These are phyloP conservation scores for Mortierella sp. DNA, from an alignment of 371 early-diverging fungal species.

Conservation along the genomic window DNA sequence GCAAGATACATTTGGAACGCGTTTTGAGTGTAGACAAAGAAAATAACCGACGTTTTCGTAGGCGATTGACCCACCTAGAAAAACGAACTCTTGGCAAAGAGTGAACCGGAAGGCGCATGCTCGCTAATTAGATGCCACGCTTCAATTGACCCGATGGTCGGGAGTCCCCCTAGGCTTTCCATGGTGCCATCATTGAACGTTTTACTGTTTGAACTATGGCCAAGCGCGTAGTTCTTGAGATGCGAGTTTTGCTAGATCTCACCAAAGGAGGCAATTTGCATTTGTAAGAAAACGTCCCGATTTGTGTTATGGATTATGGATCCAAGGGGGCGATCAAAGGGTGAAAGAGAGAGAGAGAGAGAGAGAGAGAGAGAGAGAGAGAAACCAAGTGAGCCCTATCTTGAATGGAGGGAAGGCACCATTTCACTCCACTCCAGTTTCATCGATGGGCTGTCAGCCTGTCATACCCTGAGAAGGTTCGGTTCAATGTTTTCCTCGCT, in stretches of 20 bases:
- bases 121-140: not conserved
- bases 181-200: not conserved
- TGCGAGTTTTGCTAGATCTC: not conserved
- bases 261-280: slow-evolving; percentile 4
- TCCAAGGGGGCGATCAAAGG: too few species aligned
- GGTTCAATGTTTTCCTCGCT: not conserved
- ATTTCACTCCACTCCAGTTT: not conserved
- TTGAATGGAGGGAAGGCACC: too few species aligned
- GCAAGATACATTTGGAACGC: not conserved
- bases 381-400: too few species aligned
- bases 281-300: not conserved
- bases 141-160: not conserved
- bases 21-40: not conserved
- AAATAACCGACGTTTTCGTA: not conserved
- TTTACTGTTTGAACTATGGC: not conserved
- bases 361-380: not conserved
- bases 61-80: not conserved
- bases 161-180: not conserved
- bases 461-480: not conserved
- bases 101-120: not conserved
- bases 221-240: not conserved
- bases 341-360: not conserved
- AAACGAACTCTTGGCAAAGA: not conserved
- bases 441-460: not conserved
- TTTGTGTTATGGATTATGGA: too few species aligned